phyloP scores from a whole-genome alignment of 2,329 filamentous ascomycete species.

The Nemania abortiva region DNA sequence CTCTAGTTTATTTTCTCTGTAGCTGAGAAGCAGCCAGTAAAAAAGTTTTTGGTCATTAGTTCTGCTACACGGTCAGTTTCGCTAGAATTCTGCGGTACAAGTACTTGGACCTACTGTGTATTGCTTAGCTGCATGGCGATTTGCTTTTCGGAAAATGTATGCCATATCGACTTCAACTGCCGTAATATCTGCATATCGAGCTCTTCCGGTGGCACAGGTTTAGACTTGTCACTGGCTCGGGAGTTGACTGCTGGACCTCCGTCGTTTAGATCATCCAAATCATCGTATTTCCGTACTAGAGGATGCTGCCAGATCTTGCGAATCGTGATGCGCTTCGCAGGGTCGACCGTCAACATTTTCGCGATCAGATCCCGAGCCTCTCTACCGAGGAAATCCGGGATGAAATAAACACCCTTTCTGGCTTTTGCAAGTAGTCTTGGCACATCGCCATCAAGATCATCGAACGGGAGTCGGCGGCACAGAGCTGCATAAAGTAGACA shows the following conservation, averaged over 20 bases:
- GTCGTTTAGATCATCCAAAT: slow-evolving; percentile 75
- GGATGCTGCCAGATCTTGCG: slow-evolving; percentile 88
- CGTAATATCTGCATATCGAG: slow-evolving; percentile 86
- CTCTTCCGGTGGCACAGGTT: slow-evolving; percentile 70
- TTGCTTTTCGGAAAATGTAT: slow-evolving; percentile 80
- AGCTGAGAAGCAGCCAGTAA: slow-evolving; percentile 85
- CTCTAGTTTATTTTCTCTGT: slow-evolving; percentile 86
- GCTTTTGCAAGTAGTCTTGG: slow-evolving; percentile 72
- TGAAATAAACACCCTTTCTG: slow-evolving; percentile 69
- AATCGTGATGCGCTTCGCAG: slow-evolving; percentile 82
- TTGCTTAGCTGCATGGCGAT: slow-evolving; percentile 76
- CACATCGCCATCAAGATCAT: slow-evolving; percentile 68
- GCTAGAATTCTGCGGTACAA: not conserved
- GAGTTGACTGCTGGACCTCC: slow-evolving; percentile 67
- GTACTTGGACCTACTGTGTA: slow-evolving; percentile 65
- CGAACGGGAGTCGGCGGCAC: slow-evolving; percentile 85
- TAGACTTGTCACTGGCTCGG: slow-evolving; percentile 64
- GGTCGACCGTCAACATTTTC: slow-evolving; percentile 82
- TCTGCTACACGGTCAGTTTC: slow-evolving; percentile 59
- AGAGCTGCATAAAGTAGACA: slow-evolving; percentile 91
- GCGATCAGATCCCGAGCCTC: slow-evolving; percentile 84
- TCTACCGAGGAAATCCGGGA: slow-evolving; percentile 71
- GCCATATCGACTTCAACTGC: slow-evolving; percentile 91
- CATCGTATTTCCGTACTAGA: slow-evolving; percentile 85
- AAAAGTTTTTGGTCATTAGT: slow-evolving; percentile 93